These are phyloP conservation scores for Ustilaginoidea virens DNA, from an alignment of 2,329 filamentous ascomycete species.

Conservation along the genomic window DNA sequence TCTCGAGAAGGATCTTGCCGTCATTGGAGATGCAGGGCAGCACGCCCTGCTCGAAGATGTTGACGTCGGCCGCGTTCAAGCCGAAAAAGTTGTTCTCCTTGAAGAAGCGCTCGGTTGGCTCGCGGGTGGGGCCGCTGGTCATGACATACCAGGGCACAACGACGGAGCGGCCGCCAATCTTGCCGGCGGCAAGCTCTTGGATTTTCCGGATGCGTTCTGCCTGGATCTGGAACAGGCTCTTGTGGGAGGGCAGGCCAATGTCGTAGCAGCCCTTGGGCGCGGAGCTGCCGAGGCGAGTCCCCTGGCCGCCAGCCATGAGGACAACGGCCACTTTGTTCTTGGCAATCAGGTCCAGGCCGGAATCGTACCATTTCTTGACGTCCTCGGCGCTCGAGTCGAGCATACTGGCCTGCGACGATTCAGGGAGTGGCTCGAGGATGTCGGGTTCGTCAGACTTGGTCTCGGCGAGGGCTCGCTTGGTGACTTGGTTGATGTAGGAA, in stretches of 20 bases:
- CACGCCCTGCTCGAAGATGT: conserved; percentile 93
- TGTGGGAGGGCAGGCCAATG: conserved; percentile 82
- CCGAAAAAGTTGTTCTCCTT: conserved; percentile 83
- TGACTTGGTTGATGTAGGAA: conserved; percentile 73
- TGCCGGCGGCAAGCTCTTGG: conserved; percentile 63
- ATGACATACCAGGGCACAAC: conserved; percentile 97
- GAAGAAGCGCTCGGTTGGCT: conserved; percentile 89
- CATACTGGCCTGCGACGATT: conserved; percentile 74
- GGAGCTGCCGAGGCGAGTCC: conserved; percentile 84
- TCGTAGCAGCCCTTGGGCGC: conserved; percentile 96
- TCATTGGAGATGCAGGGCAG: conserved; percentile 95
- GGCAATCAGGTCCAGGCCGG: conserved; percentile 65
- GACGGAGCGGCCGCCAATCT: conserved; percentile 38
- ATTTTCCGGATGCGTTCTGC: conserved; percentile 84
- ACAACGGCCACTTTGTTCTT: conserved; percentile 72
- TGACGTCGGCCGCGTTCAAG: conserved; percentile 66
- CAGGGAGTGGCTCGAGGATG: conserved; percentile 72
- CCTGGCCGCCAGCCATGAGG: conserved; percentile 93
- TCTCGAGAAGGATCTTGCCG: conserved; percentile 89
- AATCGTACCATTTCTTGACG: conserved; percentile 70
- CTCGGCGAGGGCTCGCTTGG: conserved; percentile 67
- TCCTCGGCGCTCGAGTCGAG: conserved; percentile 72
- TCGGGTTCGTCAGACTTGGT: conserved; percentile 43
- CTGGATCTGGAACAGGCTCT: conserved; percentile 95
- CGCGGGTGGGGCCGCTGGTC: conserved; percentile 89